Evolutionary conservation across 2,329 filamentous ascomycete genomes (phyloP).

Genomic region (Penicillium sp.): DNA sequence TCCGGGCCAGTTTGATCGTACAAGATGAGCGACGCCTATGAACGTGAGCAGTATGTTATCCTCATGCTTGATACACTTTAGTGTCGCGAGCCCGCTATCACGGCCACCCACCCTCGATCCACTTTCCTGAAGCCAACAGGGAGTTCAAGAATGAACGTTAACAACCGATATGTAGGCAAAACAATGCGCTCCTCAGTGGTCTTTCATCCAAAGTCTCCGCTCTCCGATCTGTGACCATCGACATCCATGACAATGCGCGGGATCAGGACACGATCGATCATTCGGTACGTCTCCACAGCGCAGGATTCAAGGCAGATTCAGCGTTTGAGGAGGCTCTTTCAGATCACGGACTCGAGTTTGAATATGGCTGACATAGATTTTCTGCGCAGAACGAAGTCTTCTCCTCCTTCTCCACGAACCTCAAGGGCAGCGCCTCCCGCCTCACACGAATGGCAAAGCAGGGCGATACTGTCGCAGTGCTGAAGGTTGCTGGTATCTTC

Average conservation of each 20-base stretch:
- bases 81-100: neutral
- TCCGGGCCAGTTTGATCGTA: neutral
- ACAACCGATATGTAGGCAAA: conserved; percentile 65
- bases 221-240: conserved; percentile 89
- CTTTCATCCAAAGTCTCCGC: conserved; percentile 90
- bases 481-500: conserved; percentile 87
- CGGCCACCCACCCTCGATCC: neutral
- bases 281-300: conserved; percentile 65
- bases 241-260: conserved; percentile 96
- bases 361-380: conserved; percentile 10
- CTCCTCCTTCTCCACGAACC: conserved; percentile 78
- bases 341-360: neutral
- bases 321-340: neutral
- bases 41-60: conserved; percentile 68
- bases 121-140: neutral
- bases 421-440: conserved; percentile 83
- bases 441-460: conserved; percentile 88
- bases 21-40: conserved; percentile 76
- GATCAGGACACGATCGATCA: conserved; percentile 87
- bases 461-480: conserved; percentile 87
- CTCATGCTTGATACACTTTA: neutral
- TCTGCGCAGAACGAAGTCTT: conserved; percentile 78
- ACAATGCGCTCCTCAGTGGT: conserved; percentile 91
- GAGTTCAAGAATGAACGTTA: conserved; percentile 3
- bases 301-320: neutral